Conservation (phyloP, 495 filamentous ascomycete species). For the Extremus antarcticus region DNA sequence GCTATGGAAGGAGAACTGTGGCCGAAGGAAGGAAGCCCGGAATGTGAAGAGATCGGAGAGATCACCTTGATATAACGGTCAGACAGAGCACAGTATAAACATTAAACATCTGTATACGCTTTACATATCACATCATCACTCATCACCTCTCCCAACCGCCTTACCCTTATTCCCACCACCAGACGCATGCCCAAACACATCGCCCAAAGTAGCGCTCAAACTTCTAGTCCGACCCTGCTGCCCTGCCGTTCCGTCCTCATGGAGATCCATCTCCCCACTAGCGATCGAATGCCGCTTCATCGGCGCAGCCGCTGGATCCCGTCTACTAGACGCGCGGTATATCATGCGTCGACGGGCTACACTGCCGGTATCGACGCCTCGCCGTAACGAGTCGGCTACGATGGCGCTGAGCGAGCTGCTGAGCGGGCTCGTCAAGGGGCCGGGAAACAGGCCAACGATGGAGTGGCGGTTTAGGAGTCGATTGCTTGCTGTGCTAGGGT, state of each 20-base stretch:
- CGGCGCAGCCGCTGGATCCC: neutral
- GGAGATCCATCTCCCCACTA: constrained; percentile 13
- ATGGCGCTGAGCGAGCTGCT: constrained; percentile 26
- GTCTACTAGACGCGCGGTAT: neutral
- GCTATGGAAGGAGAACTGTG: too few relatives aligned
- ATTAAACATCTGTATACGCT: too few relatives aligned
- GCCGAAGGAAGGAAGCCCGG: too few relatives aligned
- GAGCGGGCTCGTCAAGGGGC: constrained; percentile 24
- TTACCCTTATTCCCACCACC: too few relatives aligned
- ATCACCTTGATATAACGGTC: too few relatives aligned
- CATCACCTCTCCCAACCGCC: too few relatives aligned
- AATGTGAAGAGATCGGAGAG: too few relatives aligned
- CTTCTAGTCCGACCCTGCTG: constrained; percentile 19
- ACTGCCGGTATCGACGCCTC: constrained; percentile 31
- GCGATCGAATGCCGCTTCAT: constrained; percentile 12
- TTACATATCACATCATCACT: too few relatives aligned
- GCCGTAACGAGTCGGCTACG: constrained; percentile 49
- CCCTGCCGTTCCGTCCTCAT: constrained; percentile 4
- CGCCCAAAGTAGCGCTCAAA: constrained; percentile 26
- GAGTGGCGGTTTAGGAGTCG: constrained; percentile 17
- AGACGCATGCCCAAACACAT: constrained; percentile 25
- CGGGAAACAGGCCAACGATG: constrained; percentile 22
- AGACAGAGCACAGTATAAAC: too few relatives aligned
- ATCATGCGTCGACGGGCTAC: neutral
- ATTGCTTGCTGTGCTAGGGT: constrained; percentile 9